Conservation (phyloP, 2,329 filamentous ascomycete species). For the Colletotrichum tropicicola region DNA sequence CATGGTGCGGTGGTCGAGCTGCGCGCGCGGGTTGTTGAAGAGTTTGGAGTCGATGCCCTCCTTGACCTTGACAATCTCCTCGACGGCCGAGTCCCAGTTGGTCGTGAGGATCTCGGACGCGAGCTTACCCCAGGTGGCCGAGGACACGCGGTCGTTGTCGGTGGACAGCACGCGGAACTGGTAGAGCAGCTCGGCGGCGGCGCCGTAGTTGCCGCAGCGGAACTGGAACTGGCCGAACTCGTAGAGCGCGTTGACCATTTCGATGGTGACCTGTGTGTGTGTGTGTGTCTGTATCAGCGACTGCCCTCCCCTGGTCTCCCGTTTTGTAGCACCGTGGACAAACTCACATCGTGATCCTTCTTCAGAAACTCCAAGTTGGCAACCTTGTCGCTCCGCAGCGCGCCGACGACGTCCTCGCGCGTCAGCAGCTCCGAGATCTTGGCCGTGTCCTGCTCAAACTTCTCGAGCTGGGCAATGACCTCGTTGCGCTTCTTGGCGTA, state of each 20-base stretch:
- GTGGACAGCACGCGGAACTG: conserved; percentile 98
- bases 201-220: conserved; percentile 92
- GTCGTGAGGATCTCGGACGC: conserved; percentile 94
- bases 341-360: conserved; percentile 87
- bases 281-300: conserved; percentile 29
- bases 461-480: conserved; percentile 83
- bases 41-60: conserved; percentile 93
- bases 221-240: conserved; percentile 98
- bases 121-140: conserved; percentile 97
- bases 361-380: conserved; percentile 98
- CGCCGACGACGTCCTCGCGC: conserved; percentile 88
- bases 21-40: conserved; percentile 94
- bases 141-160: conserved; percentile 96
- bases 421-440: conserved; percentile 89
- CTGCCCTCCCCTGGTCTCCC: background rate
- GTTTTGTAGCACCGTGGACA: background rate
- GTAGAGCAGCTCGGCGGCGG: conserved; percentile 92
- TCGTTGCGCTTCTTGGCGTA: conserved; percentile 90
- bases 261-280: conserved; percentile 74
- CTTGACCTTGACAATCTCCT: conserved; percentile 90
- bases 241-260: conserved; percentile 96
- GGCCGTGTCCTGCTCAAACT: conserved; percentile 85
- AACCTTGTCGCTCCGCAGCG: conserved; percentile 94
- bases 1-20: conserved; percentile 97
- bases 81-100: conserved; percentile 94